Conservation (phyloP, 2,329 filamentous ascomycete species). For the Colletotrichum siamense region DNA sequence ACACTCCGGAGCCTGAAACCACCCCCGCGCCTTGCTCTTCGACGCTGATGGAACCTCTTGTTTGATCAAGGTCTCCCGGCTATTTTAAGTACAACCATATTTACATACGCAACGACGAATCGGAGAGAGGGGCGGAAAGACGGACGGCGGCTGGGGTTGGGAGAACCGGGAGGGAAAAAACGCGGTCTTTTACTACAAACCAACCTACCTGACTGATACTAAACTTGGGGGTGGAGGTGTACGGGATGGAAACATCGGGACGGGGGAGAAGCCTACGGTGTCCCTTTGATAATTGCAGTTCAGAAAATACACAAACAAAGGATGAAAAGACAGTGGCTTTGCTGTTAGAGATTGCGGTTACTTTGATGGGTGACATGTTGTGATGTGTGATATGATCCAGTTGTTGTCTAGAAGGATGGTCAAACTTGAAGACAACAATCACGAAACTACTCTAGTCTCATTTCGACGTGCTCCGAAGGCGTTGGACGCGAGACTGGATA, state of each 20-base stretch:
- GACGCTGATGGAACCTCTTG: neutral
- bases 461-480: neutral
- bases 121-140: neutral
- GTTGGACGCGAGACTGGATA: neutral
- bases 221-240: neutral
- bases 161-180: neutral
- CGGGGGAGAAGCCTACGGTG: neutral
- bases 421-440: neutral
- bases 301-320: conserved; percentile 23
- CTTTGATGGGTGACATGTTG: neutral
- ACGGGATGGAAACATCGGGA: neutral
- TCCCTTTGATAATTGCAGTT: conserved; percentile 16
- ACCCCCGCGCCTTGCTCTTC: neutral
- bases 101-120: neutral
- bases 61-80: neutral
- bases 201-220: neutral
- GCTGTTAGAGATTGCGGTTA: neutral
- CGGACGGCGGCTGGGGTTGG: neutral
- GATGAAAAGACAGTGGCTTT: conserved; percentile 6
- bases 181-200: conserved; percentile 4
- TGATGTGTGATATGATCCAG: neutral
- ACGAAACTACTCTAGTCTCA: no score
- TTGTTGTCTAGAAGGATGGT: accelerated
- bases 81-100: neutral
- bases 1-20: neutral